These are phyloP conservation scores for Trichosporon faecale DNA, from an alignment of 1,284 basidiomycete species.

Conservation along the genomic window DNA sequence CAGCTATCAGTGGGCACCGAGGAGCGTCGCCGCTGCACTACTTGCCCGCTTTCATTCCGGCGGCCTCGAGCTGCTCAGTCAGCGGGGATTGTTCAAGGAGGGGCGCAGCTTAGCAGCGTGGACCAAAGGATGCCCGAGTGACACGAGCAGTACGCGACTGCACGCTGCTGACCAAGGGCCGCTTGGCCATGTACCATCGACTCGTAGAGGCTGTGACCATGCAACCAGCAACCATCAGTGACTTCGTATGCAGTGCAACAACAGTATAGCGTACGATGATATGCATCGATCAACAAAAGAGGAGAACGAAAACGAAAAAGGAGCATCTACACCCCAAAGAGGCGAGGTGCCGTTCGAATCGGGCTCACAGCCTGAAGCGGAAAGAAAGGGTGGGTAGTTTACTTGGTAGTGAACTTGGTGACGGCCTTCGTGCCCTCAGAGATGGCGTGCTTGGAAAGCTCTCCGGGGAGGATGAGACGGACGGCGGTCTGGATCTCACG, in stretches of 20 bases:
- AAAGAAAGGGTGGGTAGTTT: conserved; percentile 28
- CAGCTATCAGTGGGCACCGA: no score
- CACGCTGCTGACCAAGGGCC: no score
- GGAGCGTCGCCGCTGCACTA: no score
- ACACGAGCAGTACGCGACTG: no score
- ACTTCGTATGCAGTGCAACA: not conserved
- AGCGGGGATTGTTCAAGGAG: no score
- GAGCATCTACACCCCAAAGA: not conserved
- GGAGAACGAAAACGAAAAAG: conserved; percentile 24
- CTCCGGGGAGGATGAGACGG: conserved; percentile 81
- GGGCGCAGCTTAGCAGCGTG: no score
- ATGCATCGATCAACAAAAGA: conserved; percentile 25
- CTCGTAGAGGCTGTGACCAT: no score
- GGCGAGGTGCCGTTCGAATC: not conserved
- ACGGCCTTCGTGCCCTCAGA: conserved; percentile 65
- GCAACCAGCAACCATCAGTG: no score
- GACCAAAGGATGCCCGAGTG: no score
- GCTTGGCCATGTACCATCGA: no score
- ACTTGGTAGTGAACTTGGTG: conserved; percentile 59
- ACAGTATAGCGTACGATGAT: conserved; percentile 16
- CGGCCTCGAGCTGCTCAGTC: no score
- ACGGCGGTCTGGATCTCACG: conserved; percentile 91
- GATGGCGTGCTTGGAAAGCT: conserved; percentile 77
- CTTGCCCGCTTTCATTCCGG: no score
- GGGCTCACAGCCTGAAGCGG: not conserved